Conservation (phyloP, 805 yeast genomes). For the Schwanniomyces pseudopolymorphus region DNA sequence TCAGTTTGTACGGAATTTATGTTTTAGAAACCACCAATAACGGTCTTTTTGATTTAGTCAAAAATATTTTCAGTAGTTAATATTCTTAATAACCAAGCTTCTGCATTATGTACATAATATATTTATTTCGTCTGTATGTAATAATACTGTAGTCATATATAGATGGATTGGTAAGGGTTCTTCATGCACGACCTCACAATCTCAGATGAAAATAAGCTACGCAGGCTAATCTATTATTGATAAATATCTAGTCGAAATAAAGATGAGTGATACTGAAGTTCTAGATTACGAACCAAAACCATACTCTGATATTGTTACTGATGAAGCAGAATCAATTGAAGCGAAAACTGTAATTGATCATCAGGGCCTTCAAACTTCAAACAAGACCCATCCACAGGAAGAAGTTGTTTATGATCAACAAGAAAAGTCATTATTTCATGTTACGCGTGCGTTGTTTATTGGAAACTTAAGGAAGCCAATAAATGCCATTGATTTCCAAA, state of each 20-base stretch:
- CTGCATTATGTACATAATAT: slow-evolving; percentile 1
- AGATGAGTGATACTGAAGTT: slow-evolving; percentile 15
- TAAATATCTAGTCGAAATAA: not conserved
- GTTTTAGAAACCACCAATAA: slow-evolving; percentile 74
- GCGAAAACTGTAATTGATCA: slow-evolving; percentile 14
- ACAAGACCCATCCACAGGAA: slow-evolving; percentile 17
- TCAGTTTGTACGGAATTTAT: slow-evolving; percentile 78
- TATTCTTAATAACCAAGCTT: slow-evolving; percentile 29
- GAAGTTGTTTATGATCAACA: slow-evolving; percentile 34
- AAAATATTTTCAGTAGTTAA: slow-evolving; percentile 39
- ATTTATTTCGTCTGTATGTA: not conserved
- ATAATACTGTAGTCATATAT: not conserved
- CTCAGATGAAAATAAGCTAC: not conserved
- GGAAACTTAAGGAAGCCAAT: slow-evolving; percentile 42
- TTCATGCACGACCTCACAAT: not conserved
- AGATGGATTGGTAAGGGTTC: not conserved
- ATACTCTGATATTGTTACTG: not conserved
- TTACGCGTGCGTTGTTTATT: slow-evolving; percentile 45
- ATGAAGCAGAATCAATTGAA: slow-evolving; percentile 2
- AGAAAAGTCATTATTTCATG: slow-evolving; percentile 30
- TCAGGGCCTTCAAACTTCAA: slow-evolving; percentile 15
- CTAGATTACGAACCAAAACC: slow-evolving; percentile 10
- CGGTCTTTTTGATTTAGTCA: slow-evolving; percentile 70
- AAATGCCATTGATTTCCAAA: slow-evolving; percentile 38
- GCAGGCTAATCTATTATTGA: not conserved